phyloP scores from a whole-genome alignment of 2,329 filamentous ascomycete genomes.

The Macrophomina phaseolina region DNA sequence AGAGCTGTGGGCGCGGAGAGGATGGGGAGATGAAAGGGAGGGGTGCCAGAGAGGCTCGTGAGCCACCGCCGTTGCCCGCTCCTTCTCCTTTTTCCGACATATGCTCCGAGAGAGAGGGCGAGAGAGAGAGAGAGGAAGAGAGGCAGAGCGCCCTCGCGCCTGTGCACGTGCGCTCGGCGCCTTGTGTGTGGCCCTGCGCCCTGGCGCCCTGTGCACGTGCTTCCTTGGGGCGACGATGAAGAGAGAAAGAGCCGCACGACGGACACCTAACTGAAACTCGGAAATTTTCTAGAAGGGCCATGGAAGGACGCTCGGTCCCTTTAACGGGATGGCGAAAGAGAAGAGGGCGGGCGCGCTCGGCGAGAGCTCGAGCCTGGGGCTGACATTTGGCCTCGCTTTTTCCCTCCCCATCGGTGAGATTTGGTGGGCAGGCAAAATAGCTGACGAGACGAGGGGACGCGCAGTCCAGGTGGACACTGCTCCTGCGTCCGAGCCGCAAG shows the following conservation, averaged over 20 bases:
- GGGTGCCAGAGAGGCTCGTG: constrained; percentile 12
- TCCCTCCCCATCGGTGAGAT: constrained; percentile 7
- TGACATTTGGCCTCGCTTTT: not conserved
- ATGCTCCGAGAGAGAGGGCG: not conserved
- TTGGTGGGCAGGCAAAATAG: not conserved
- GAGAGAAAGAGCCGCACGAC: constrained; percentile 12
- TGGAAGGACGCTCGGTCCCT: constrained; percentile 20
- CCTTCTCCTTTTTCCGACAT: constrained; percentile 22
- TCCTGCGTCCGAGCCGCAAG: not conserved
- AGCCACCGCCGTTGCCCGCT: not conserved
- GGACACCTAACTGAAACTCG: constrained; percentile 4
- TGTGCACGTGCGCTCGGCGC: not conserved
- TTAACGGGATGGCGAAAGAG: not conserved
- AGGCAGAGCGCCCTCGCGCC: not conserved
- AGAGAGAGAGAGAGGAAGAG: no score
- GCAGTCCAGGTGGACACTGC: constrained; percentile 9
- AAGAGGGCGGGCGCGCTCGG: not conserved
- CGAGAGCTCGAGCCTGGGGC: constrained; percentile 1
- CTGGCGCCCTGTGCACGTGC: not conserved
- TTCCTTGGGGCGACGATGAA: no score
- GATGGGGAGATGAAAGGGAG: constrained; percentile 7
- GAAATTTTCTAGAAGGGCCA: constrained; percentile 21
- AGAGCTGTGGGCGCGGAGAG: constrained; percentile 10
- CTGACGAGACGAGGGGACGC: not conserved
- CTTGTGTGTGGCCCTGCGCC: not conserved